Base-by-base conservation (phyloP, 495 filamentous ascomycete species). In the Xylaria curta region DNA sequence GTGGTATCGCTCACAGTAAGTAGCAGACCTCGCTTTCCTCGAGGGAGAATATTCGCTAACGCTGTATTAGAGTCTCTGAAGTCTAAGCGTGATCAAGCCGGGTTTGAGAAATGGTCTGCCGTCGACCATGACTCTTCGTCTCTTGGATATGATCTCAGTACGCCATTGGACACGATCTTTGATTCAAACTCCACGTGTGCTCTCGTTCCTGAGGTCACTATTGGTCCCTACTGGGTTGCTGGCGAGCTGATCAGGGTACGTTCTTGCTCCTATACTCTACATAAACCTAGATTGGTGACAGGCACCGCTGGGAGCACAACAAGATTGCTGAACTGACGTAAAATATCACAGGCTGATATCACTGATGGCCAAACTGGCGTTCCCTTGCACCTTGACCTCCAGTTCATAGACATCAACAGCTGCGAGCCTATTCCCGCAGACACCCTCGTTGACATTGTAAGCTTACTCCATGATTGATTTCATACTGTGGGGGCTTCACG, bases 401-500 rank as follows among this genome's bases (percentile, higher is more conserved):
- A 89, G 68, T 85, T 88, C 76, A 83, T 89, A 60, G 86, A 89
- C 66, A 77, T 85, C 49, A 77, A 81, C 40, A 87, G 80, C 66
- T 89, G 87, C 72, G 79, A 84, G 73, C 84, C 87, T 0, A 79
- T 89, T 40, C 64, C 64, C 46, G 71, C 80, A 4, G 78, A 84
- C 49, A 72, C 89, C 9, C 83, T 84, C 62, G 79, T 85, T 66
- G 88, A 91, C 60, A 79, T 88, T n/a, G 88, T 86, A 86, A 38
- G 66, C 58, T n/a, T 53, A 13, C 49, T 51, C 49, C 15, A 24
- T 28, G n/a, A 38, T 67, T n/a, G 6, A 2, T 54, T 33, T 21
- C 17, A 13, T 19, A 28, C 19, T 59, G 28, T 36, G 28, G 33
- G 26, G 28, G 28, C 24, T 58, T 31, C 53, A 19, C 28, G 2